Conservation (phyloP, 768 basidiomycete genomes). For the Roridomyces roridus region DNA sequence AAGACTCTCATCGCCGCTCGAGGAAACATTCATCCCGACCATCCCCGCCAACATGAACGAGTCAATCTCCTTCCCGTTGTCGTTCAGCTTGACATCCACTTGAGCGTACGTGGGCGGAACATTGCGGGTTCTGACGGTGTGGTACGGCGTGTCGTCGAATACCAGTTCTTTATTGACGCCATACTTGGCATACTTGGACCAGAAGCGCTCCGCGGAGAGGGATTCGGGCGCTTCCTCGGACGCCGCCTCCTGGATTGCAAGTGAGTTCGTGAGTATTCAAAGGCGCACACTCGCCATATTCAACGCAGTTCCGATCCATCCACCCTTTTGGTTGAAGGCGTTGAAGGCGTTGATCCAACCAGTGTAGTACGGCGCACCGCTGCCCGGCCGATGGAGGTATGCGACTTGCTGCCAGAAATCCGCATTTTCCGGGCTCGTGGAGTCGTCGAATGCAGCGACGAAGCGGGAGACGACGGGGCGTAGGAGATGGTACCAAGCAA, state of each 20-base stretch:
- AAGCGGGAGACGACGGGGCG: not conserved
- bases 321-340: not conserved
- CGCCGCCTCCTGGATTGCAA: no score
- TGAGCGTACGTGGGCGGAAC: constrained; percentile 27
- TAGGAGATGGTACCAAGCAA: not conserved
- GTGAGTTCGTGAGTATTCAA: no score
- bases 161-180: no score
- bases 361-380: not conserved
- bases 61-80: constrained; percentile 23
- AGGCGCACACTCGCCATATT: not conserved
- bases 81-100: constrained; percentile 29
- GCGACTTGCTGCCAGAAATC: no score
- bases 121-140: constrained; percentile 1
- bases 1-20: constrained; percentile 7
- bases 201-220: no score
- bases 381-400: no score
- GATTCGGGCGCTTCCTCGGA: no score
- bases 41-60: constrained; percentile 31
- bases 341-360: not conserved
- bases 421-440: no score
- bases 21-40: no score
- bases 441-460: no score
- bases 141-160: no score
- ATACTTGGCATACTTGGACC: no score
- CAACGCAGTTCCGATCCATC: not conserved